A percentile compares a stretch with the other conserved stretches of the same genome.
Evolutionary conservation across 164 flowering plant species (phyloP).

Genomic region (Saururus chinensis): DNA sequence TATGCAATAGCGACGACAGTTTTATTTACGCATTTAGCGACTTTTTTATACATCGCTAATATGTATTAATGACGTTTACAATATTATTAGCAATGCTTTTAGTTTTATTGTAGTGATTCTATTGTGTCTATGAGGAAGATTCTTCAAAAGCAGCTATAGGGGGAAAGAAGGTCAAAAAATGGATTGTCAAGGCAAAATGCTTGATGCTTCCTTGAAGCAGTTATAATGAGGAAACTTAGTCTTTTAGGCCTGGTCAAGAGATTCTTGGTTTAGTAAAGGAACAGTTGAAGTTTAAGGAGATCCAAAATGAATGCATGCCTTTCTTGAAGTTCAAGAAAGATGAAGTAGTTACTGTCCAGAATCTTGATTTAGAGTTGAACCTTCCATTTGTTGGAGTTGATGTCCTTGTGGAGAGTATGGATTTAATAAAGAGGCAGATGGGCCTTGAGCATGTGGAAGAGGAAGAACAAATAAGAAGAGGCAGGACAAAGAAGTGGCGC

Average conservation of each 20-base stretch:
- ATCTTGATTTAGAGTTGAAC: conserved; percentile 58
- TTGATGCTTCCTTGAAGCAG: conserved; percentile 51
- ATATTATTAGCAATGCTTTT: no score
- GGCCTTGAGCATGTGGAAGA: conserved; percentile 60
- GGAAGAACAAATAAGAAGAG: no score
- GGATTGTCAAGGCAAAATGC: conserved; percentile 59
- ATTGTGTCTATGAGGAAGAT: conserved; percentile 66
- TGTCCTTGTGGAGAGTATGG: conserved; percentile 61
- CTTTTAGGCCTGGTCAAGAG: conserved; percentile 61
- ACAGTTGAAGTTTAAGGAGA: conserved; percentile 47
- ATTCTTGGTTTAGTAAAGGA: conserved; percentile 42
- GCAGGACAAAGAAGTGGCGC: no score
- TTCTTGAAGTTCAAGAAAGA: conserved; percentile 77
- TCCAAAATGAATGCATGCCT: conserved; percentile 74
- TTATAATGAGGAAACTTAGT: conserved; percentile 22
- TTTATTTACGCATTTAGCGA: no score
- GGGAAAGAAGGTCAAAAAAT: conserved; percentile 61
- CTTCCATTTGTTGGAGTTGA: conserved; percentile 68
- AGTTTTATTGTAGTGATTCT: conserved; percentile 54
- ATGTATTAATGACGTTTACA: no score
- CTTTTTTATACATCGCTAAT: no score
- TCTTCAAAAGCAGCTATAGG: conserved; percentile 67
- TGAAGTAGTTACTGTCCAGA: conserved; percentile 52
- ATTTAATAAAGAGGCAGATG: conserved; percentile 63
- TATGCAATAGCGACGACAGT: no score